A percentile compares a stretch with the other conserved stretches of the same genome.
These are phyloP conservation scores for Prototheca cutis DNA, from an alignment of 163 green algal genomes.

Conservation along the genomic window DNA sequence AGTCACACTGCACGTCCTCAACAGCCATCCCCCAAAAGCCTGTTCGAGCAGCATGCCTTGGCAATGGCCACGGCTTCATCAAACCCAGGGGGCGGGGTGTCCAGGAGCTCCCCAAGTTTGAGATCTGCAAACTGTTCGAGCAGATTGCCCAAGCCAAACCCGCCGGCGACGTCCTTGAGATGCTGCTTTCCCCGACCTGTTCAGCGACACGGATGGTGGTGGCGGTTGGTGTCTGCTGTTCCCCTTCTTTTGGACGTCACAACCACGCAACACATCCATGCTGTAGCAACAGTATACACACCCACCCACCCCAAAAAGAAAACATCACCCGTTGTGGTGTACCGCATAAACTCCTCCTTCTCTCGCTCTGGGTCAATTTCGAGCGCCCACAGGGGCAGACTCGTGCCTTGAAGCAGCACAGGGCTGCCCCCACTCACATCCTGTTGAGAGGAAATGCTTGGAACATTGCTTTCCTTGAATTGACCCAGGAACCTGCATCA, in stretches of 20 bases:
- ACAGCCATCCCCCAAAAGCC: too few species aligned
- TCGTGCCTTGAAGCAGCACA: constrained; percentile 76
- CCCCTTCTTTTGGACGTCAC: too few species aligned
- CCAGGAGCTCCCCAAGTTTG: constrained; percentile 90
- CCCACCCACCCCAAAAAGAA: too few species aligned
- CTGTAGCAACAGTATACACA: too few species aligned
- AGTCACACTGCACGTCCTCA: too few species aligned
- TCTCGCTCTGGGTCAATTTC: constrained; percentile 86
- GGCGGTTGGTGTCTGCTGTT: too few species aligned
- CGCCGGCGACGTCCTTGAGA: constrained; percentile 64
- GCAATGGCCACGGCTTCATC: constrained; percentile 91
- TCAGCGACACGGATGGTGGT: too few species aligned
- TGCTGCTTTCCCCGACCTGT: constrained; percentile 19
- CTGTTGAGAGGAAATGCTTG: constrained; percentile 1
- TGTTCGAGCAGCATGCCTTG: too few species aligned
- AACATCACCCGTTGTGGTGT: too few species aligned
- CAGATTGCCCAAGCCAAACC: constrained; percentile 75
- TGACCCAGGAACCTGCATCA: too few species aligned
- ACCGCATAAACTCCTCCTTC: constrained; percentile 50
- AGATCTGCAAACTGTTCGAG: constrained; percentile 83
- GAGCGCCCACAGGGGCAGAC: constrained; percentile 89
- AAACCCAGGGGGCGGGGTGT: constrained; percentile 87
- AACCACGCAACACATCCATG: too few species aligned
- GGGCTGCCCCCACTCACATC: constrained; percentile 52
- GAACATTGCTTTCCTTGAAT: too few species aligned